Conservation (phyloP, 2,329 filamentous ascomycete species). For the Aspergillus awamori region DNA sequence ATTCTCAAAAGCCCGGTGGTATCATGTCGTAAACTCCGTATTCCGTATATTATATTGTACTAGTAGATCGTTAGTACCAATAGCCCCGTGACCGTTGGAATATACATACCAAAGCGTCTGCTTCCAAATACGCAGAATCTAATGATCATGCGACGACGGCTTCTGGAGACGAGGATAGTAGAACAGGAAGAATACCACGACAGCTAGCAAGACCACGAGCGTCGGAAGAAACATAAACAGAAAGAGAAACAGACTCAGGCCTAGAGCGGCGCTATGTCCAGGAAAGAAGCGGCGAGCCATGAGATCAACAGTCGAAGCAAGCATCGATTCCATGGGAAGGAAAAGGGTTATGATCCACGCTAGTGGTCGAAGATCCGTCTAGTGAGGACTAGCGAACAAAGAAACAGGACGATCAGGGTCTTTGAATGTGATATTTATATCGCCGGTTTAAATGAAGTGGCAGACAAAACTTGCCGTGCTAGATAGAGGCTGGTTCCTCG, state of each 20-base stretch:
- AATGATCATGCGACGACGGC: slow-evolving; percentile 4
- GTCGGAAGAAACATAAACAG: slow-evolving; percentile 41
- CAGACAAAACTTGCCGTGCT: not conserved
- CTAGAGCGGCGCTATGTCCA: slow-evolving; percentile 32
- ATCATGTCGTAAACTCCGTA: slow-evolving; percentile 4
- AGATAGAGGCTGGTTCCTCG: not conserved
- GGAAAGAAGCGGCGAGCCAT: slow-evolving; percentile 34
- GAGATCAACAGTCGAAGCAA: slow-evolving; percentile 25
- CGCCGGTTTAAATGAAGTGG: not conserved
- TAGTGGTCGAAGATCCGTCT: not conserved
- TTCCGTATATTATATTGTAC: not conserved
- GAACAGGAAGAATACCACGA: slow-evolving; percentile 35
- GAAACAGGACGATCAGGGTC: not conserved
- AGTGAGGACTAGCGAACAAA: not conserved
- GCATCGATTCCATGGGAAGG: slow-evolving; percentile 14
- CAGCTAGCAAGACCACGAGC: slow-evolving; percentile 34
- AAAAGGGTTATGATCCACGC: slow-evolving; percentile 4
- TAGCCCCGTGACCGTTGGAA: not conserved
- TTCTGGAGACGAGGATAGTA: slow-evolving; percentile 34
- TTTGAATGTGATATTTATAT: not conserved
- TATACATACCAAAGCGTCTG: not conserved
- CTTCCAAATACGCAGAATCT: not conserved
- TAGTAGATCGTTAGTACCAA: not conserved
- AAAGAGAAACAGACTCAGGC: slow-evolving; percentile 37
- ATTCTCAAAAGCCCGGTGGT: not conserved